Base-by-base conservation (phyloP, 768 basidiomycete genomes). In the Russula virescens region DNA sequence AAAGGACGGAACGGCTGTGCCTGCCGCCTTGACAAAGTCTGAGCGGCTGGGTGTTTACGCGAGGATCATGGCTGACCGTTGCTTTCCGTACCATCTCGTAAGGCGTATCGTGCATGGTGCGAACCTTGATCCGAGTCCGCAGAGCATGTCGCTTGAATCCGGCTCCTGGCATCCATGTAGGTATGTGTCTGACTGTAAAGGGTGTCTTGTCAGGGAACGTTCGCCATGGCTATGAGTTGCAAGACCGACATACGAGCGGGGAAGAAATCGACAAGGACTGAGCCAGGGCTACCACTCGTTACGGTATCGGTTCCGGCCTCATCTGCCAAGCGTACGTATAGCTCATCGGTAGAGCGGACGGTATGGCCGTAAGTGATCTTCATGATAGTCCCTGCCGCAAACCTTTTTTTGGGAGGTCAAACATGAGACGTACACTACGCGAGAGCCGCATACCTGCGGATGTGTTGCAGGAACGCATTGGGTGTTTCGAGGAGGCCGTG, bases 201-300 rank as follows among this genome's bases (percentile, higher is more conserved):
- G 53, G 16, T 28, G 28, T 5, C 5, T 23, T 10, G 23, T 60
- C n/a, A 45, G 19, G 34, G 11, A 23, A 54, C 16, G 18, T 16
- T 21, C 40, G 13, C 40, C 23, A 8, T 25, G 23, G 8, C 38
- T 1, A 49, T 8, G 31, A 7, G 13, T 49, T 16, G 46, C 10
- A 13, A 47, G 38, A 34, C 21, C 23, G 54, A 69, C 74, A 58
- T 63, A 75, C 74, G 55, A 40, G 69, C 58, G 9, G 74, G 74
- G 60, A 75, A 70, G 64, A 75, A 73, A 62, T 75, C 74, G 13
- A 75, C 73, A n/a, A 74, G 68, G 58, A 70, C 68, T 11, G 72
- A 68, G 16, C 69, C 72, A 14, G 69, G 68, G 28, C 68, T 70
- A 18, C 70, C 71, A 25, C 65, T 58, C 10, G 53, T 59, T 7